Percentiles rank a stretch among this genome's conserved stretches.
These are phyloP conservation scores for Cryphonectria parasitica DNA, from an alignment of 2,329 filamentous ascomycete species.

Conservation along the genomic window DNA sequence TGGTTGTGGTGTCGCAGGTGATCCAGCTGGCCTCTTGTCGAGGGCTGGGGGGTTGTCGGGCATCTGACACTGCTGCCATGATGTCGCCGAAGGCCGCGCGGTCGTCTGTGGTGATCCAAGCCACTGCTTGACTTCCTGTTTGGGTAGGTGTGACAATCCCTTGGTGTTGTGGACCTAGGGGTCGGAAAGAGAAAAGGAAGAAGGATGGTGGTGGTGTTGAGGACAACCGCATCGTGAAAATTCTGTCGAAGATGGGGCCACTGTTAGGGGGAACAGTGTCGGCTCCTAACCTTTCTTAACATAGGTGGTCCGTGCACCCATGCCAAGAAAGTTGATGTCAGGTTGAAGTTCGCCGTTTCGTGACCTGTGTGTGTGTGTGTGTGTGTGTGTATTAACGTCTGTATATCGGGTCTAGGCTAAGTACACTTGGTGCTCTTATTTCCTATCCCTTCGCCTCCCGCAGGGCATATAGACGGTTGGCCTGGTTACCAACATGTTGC, in stretches of 20 bases:
- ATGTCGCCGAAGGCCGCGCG: neutral
- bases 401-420: neutral
- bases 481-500: neutral
- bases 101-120: neutral
- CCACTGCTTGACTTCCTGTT: neutral
- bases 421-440: neutral
- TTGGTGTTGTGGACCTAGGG: conserved; percentile 3
- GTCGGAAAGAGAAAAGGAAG: conserved; percentile 6
- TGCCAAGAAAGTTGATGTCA: no score
- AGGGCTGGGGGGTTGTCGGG: neutral
- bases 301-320: no score
- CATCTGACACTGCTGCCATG: neutral
- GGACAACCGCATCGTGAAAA: no score
- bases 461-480: neutral
- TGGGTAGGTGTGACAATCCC: neutral
- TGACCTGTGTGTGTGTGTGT: neutral
- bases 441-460: neutral
- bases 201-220: no score
- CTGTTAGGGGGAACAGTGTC: no score
- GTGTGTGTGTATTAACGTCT: neutral
- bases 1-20: no score
- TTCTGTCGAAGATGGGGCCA: no score
- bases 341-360: no score
- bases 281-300: no score
- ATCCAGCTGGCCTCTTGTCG: neutral